phyloP scores from a whole-genome alignment of 495 filamentous ascomycete genomes.

The Penicillium salamii region DNA sequence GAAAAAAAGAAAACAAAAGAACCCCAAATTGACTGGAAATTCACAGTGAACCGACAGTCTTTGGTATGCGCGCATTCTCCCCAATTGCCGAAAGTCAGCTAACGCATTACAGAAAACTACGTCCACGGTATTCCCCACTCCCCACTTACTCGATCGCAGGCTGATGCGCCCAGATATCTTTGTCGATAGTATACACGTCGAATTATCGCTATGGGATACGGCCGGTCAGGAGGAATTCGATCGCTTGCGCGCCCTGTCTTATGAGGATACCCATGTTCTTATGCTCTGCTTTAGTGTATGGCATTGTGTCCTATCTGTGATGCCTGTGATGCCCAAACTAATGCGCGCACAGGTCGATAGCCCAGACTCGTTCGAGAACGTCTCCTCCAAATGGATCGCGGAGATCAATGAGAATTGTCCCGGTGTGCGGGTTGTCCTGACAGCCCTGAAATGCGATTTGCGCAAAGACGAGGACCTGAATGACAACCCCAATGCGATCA shows the following conservation, averaged over 20 bases:
- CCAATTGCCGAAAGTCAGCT: conserved; percentile 13
- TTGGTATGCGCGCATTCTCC: conserved; percentile 52
- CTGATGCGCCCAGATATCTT: conserved; percentile 72
- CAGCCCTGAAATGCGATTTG: conserved; percentile 95
- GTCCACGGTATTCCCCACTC: conserved; percentile 69
- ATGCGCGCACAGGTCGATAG: conserved; percentile 65
- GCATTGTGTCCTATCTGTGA: background rate
- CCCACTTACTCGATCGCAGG: conserved; percentile 5
- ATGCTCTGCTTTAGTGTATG: conserved; percentile 96
- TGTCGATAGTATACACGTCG: conserved; percentile 94
- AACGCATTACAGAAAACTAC: conserved; percentile 75
- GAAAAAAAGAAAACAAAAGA: background rate
- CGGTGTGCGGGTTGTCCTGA: conserved; percentile 90
- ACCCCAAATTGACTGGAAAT: background rate
- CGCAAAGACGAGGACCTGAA: conserved; percentile 65
- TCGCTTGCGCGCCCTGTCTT: conserved; percentile 88
- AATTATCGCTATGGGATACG: conserved; percentile 96
- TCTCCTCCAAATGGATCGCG: conserved; percentile 95
- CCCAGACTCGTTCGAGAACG: conserved; percentile 94
- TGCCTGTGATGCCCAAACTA: background rate
- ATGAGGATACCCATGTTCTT: conserved; percentile 96
- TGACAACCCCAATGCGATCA: conserved; percentile 66
- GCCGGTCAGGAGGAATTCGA: conserved; percentile 99
- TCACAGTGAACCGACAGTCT: conserved; percentile 90
- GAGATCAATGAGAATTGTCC: conserved; percentile 98